Evolutionary conservation across 768 basidiomycete species (phyloP).

Genomic region (Lyophyllum semitale): DNA sequence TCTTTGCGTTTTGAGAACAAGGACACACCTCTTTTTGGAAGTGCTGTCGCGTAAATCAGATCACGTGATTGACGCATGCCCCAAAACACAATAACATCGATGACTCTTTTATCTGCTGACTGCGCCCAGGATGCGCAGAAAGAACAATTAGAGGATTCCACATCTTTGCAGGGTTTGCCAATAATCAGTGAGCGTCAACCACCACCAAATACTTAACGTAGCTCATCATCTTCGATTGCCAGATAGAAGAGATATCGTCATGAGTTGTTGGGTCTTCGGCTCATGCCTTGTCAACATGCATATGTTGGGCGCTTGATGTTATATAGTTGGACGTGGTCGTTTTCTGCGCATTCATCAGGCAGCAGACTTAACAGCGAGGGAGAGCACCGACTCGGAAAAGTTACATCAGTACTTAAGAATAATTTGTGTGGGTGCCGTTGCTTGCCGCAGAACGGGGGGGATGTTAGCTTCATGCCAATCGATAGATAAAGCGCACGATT

Average conservation of each 20-base stretch:
- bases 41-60: background rate
- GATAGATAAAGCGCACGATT: constrained; percentile 40
- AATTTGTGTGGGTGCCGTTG: no score
- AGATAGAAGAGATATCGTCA: background rate
- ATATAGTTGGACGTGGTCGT: no score
- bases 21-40: background rate
- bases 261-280: no score
- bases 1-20: constrained; percentile 16
- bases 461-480: constrained; percentile 35
- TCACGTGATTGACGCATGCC: constrained; percentile 11
- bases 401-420: no score
- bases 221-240: background rate
- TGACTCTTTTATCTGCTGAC: background rate
- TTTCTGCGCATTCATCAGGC: no score
- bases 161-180: background rate
- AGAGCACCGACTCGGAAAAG: no score
- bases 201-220: background rate
- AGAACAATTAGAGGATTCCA: constrained; percentile 6
- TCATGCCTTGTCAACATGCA: no score
- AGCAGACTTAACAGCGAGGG: no score
- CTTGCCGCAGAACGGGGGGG: no score
- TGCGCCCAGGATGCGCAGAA: background rate
- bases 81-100: constrained; percentile 14
- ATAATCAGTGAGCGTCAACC: background rate
- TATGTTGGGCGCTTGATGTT: no score